phyloP scores from a whole-genome alignment of 768 basidiomycete genomes.

The Russula sp. region DNA sequence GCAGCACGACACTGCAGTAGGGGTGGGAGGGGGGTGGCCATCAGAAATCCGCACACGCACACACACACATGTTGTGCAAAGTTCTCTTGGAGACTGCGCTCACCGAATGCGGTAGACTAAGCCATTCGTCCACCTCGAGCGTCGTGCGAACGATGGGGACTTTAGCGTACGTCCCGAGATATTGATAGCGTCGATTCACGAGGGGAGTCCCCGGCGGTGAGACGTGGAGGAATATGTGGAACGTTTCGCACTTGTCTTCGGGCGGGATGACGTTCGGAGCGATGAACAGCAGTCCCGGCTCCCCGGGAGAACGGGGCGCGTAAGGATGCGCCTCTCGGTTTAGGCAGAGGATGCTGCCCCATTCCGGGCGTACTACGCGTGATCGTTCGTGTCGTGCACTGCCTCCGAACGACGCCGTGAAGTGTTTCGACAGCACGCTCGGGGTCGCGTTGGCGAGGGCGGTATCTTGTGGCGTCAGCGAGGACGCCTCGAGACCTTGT shows the following conservation, averaged over 20 bases:
- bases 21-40: too few species aligned
- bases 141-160: background rate
- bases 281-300: background rate
- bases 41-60: background rate
- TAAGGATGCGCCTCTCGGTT: background rate
- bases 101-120: background rate
- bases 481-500: background rate
- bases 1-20: background rate
- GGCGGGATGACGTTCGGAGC: background rate
- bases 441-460: background rate
- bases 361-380: too few species aligned
- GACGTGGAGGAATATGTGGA: background rate
- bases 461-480: background rate
- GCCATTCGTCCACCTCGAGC: background rate
- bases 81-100: background rate
- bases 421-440: background rate
- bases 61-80: background rate
- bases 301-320: background rate
- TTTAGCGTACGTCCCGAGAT: background rate
- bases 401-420: background rate
- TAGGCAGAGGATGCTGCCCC: background rate
- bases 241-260: background rate
- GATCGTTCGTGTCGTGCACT: background rate
- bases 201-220: background rate
- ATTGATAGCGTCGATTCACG: background rate